Percentiles rank a stretch among this genome's conserved stretches.
These are phyloP conservation scores for Pyronema domesticum DNA, from an alignment of 495 filamentous ascomycete genomes.

Conservation along the genomic window DNA sequence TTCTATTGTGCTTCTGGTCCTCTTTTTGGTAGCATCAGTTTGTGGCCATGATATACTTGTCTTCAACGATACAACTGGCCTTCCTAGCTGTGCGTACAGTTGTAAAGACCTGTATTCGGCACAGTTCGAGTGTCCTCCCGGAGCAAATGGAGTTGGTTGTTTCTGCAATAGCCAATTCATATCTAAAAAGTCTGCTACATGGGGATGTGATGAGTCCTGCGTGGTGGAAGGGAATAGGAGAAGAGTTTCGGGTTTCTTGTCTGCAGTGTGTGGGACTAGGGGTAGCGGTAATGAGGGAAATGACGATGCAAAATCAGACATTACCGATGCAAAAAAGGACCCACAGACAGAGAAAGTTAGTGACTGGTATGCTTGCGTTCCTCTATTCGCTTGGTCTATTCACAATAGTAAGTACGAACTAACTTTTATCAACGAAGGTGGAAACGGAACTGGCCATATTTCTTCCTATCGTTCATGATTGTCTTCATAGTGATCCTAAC, in stretches of 20 bases:
- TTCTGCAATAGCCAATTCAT: conserved; percentile 15
- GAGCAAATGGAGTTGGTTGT: conserved; percentile 5
- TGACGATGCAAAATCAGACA: not conserved
- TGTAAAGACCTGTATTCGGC: conserved; percentile 15
- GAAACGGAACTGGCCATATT: conserved; percentile 18
- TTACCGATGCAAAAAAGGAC: not conserved
- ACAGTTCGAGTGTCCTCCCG: conserved; percentile 14
- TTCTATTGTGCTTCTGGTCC: not conserved
- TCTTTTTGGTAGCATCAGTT: not conserved
- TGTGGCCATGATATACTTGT: conserved; percentile 5
- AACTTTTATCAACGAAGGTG: conserved; percentile 10
- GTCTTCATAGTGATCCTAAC: conserved; percentile 14
- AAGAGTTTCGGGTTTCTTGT: conserved; percentile 12
- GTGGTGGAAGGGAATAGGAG: not conserved
- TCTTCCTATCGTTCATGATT: conserved; percentile 19
- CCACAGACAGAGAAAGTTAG: not conserved
- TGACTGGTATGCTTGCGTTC: conserved; percentile 1
- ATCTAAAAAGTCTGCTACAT: conserved; percentile 3
- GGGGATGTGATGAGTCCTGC: conserved; percentile 14
- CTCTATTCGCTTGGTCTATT: not conserved
- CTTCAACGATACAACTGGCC: conserved; percentile 17
- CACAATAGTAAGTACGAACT: not conserved
- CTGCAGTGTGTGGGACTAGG: conserved; percentile 5
- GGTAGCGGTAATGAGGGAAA: not conserved
- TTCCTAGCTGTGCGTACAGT: conserved; percentile 17